These are phyloP conservation scores for Podila epicladia DNA, from an alignment of 192 early-diverging fungal species.

Conservation along the genomic window DNA sequence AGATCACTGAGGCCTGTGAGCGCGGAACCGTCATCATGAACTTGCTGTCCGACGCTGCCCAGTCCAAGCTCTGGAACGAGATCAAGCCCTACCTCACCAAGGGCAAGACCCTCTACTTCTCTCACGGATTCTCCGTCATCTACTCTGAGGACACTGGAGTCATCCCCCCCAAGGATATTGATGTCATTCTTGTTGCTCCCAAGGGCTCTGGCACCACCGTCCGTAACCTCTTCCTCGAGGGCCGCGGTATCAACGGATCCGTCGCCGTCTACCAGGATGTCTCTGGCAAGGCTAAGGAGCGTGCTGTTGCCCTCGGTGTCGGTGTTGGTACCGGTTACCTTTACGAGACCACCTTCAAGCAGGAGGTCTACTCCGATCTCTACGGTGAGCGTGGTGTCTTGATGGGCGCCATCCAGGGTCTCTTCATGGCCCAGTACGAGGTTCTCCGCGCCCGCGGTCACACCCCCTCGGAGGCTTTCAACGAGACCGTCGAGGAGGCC, in stretches of 20 bases:
- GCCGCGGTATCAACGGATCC: constrained; percentile 97
- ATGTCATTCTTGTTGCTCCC: constrained; percentile 96
- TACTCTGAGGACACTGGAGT: constrained; percentile 94
- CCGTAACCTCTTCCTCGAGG: constrained; percentile 96
- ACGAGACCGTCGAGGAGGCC: constrained; percentile 99
- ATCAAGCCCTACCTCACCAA: constrained; percentile 91
- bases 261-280: constrained; percentile 95
- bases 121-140: constrained; percentile 96
- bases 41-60: constrained; percentile 96
- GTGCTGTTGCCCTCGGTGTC: constrained; percentile 90
- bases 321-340: constrained; percentile 97
- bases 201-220: constrained; percentile 97
- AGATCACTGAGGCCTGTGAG: constrained; percentile 89
- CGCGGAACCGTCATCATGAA: constrained; percentile 95
- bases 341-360: constrained; percentile 97
- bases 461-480: constrained; percentile 99
- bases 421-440: constrained; percentile 97
- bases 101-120: constrained; percentile 99
- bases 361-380: constrained; percentile 98
- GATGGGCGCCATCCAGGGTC: constrained; percentile 98
- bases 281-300: constrained; percentile 93
- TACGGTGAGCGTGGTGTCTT: constrained; percentile 97
- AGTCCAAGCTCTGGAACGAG: constrained; percentile 90
- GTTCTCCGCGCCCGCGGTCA: constrained; percentile 94
- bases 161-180: constrained; percentile 91